These are phyloP conservation scores for Silene vulgaris DNA, from an alignment of 179 eudicot genomes.

Conservation along the genomic window DNA sequence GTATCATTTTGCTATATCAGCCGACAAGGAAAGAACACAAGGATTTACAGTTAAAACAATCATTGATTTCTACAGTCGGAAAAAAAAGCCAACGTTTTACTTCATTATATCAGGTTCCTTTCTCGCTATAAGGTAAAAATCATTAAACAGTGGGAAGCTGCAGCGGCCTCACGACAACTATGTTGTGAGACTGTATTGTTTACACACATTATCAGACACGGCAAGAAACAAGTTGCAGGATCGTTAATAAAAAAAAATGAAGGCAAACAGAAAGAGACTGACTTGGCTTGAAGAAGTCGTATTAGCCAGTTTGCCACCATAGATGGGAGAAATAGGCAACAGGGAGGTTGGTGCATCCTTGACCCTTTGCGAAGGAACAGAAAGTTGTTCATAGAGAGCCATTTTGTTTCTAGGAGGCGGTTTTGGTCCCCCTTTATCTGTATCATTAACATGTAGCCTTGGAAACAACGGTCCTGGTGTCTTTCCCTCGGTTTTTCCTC, in stretches of 20 bases:
- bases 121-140: too few relatives aligned
- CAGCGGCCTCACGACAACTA: too few relatives aligned
- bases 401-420: slow-evolving; percentile 91
- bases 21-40: neutral
- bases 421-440: slow-evolving; percentile 62
- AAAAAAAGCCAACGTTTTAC: too few relatives aligned
- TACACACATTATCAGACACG: neutral
- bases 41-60: neutral
- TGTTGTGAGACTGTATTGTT: neutral
- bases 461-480: slow-evolving; percentile 63
- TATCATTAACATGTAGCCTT: slow-evolving; percentile 62
- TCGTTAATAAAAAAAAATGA: too few relatives aligned
- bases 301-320: slow-evolving; percentile 1
- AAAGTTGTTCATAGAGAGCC: slow-evolving; percentile 71
- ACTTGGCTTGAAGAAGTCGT: slow-evolving; percentile 41
- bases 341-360: slow-evolving; percentile 20
- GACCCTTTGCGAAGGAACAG: slow-evolving; percentile 38
- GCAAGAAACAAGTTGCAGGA: slow-evolving; percentile 8
- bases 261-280: slow-evolving; percentile 24
- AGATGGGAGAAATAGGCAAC: slow-evolving; percentile 17
- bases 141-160: too few relatives aligned
- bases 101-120: too few relatives aligned
- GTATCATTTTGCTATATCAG: slow-evolving; percentile 2
- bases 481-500: slow-evolving; percentile 48
- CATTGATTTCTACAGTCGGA: neutral